Percentiles rank a stretch among this genome's conserved stretches.
Conservation (phyloP, 768 basidiomycete species). For the Serendipita sp. region DNA sequence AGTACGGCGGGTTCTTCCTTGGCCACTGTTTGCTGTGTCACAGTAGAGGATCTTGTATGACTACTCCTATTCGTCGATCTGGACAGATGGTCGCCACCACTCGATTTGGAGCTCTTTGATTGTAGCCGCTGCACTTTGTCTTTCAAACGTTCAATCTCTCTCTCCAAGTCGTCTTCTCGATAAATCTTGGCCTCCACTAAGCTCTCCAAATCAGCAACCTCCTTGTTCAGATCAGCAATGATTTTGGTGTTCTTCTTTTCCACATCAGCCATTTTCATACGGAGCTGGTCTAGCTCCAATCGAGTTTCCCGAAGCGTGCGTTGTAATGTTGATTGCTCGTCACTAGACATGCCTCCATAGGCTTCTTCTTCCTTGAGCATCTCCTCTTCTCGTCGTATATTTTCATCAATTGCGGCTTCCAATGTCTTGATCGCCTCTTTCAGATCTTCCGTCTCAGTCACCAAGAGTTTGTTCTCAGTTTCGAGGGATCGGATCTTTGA, state of each 20-base stretch:
- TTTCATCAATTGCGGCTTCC: slow-evolving; percentile 58
- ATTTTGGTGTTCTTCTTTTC: slow-evolving; percentile 63
- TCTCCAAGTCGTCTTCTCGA: slow-evolving; percentile 81
- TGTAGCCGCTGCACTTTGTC: slow-evolving; percentile 32
- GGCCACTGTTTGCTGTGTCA: background rate
- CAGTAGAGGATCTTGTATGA: background rate
- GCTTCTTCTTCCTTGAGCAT: slow-evolving; percentile 12
- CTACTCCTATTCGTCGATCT: background rate
- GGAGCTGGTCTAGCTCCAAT: slow-evolving; percentile 21
- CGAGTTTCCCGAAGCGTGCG: background rate
- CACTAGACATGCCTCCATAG: background rate
- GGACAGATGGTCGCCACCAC: background rate
- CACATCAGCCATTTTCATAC: slow-evolving; percentile 47
- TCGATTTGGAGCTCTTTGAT: background rate
- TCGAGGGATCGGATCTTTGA: slow-evolving; percentile 58
- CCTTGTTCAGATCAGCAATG: slow-evolving; percentile 73
- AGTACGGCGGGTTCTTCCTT: slow-evolving; percentile 10
- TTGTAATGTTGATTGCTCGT: background rate
- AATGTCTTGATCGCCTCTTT: slow-evolving; percentile 65
- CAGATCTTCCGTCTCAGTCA: slow-evolving; percentile 52
- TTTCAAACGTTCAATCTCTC: slow-evolving; percentile 61
- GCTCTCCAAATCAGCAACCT: slow-evolving; percentile 81
- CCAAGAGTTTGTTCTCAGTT: slow-evolving; percentile 56
- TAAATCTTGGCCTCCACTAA: slow-evolving; percentile 95
- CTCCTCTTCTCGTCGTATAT: slow-evolving; percentile 35